Base-by-base conservation (phyloP, 176 grass and related monocot species). In the Eragrostis nindensis region DNA sequence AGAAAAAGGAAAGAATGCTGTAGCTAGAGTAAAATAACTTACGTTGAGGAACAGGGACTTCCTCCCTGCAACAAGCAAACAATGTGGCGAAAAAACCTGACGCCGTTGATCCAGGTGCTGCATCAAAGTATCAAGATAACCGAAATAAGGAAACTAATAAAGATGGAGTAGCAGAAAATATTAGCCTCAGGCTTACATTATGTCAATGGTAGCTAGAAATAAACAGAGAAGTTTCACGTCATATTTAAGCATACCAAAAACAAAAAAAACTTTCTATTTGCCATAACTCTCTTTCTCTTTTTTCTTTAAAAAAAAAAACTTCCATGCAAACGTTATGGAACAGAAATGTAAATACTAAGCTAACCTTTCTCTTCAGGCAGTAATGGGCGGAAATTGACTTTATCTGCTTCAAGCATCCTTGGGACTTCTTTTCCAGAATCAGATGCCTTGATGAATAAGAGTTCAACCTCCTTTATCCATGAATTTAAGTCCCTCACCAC, bases 401-500 rank as follows among this genome's bases (percentile, higher is more conserved):
- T 95, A 77, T 93, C 86, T 53, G 96, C 90, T 86, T 99, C 96
- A 69, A 99, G 87, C 96, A 99, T 99, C 85, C 90, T 95, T 15
- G 88, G 93, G 79, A 99, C 92, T 86, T 99, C 96, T 93, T 75
- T 91, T 80, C 96, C 96, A 56, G 90, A 93, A 85, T 95, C 96
- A 72, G 86, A 94, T 68, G 90, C 93, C 89, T 86, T 99, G 5
- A 80, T 68, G 88, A 99, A 99, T 69, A 95, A 88, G 5, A 85
- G 69, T 82, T 99, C 93, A 67, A 99, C 60, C 62, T 95, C 92
- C 83, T 95, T 91, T 79, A 99, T 86, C 71, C 90, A 99, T 56
- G 87, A 91, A 43, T 62, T 64, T n/a, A 99, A 80, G 75, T 95
- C 80, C 44, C 48, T 92, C 6, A 25, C 52, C 73, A 67, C 71